Percentiles rank a stretch among this genome's conserved stretches.
phyloP scores from a whole-genome alignment of 2,329 filamentous ascomycete genomes.

The Alternaria metachromatica region DNA sequence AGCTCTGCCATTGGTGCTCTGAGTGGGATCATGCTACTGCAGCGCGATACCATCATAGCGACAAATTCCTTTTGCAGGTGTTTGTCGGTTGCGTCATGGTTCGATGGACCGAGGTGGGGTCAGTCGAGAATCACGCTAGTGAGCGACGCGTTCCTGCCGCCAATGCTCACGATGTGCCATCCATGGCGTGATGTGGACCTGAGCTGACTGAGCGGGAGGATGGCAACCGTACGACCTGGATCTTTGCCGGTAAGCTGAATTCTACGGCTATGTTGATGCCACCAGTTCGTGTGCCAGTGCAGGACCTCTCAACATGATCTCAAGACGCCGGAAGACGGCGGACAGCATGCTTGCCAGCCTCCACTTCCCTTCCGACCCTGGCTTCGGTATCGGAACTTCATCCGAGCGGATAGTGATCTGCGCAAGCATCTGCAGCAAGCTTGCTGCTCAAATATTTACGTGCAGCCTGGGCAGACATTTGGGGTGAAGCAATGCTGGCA shows the following conservation, averaged over 20 bases:
- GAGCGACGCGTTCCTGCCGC: slow-evolving; percentile 7
- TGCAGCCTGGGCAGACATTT: background rate
- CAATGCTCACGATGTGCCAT: background rate
- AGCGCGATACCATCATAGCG: slow-evolving; percentile 28
- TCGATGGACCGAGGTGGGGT: slow-evolving; percentile 17
- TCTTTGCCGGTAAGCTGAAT: background rate
- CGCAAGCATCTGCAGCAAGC: background rate
- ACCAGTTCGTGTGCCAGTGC: background rate
- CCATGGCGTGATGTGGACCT: background rate
- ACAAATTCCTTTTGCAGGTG: slow-evolving; percentile 17
- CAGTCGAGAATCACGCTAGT: slow-evolving; percentile 9
- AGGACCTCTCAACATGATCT: background rate
- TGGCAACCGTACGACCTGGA: background rate
- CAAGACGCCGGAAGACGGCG: slow-evolving; percentile 6
- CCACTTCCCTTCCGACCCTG: slow-evolving; percentile 3
- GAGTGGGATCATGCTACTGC: slow-evolving; percentile 3
- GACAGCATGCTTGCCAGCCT: slow-evolving; percentile 6
- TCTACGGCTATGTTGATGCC: background rate
- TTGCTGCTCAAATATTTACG: background rate
- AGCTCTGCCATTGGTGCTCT: slow-evolving; percentile 23
- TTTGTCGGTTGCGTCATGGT: slow-evolving; percentile 17
- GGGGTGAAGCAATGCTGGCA: background rate
- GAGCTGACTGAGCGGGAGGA: background rate
- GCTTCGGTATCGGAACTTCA: slow-evolving; percentile 2
- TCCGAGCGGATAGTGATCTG: slow-evolving; percentile 3